Evolutionary conservation across 1,284 basidiomycete species (phyloP), one percentile per base, ranked within the genome.

Genomic region (Cryptococcus floricola): DNA sequence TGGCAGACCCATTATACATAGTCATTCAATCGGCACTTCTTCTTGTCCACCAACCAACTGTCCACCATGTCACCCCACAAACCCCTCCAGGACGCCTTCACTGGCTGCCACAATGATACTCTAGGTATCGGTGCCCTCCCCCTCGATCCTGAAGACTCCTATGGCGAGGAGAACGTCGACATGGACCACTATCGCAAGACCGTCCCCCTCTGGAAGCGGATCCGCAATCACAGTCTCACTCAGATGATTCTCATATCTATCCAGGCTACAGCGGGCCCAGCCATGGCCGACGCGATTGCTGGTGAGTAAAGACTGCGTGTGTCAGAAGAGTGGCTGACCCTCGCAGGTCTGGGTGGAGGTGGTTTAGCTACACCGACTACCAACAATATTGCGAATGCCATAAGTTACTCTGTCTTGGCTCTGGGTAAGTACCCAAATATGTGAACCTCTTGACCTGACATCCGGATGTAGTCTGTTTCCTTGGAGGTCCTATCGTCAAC

Each of bases 241-340:
- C 63, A 65, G 51, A 65, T 65, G 63, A 50, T 63, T n/a, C 43
- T 65, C 16, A 25, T 65, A 9, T 48, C 46, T 34, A 39, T 63
- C 8, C 61, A 61, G 23, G 59, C 61, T 1, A 59, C 59, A 41
- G 51, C 41, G 31, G 61, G 58, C 1, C 61, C 59, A 12, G 57
- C 61, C 9, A 62, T 62, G 61, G 41, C 61, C 7, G 61, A 63
- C 48, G 58, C 57, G 12, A 62, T 63, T 18, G 50, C 50, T 31
- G 31, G 31, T 34, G 31, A 34, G 31, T 34, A 10, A 34, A 10
- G 10, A 34, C 10, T 34, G 10, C 31, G 6, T 6, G 31, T 34
- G 31, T 34, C 6, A 5, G 7, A 10, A 6, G 10, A 34, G 31
- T 34, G 31, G 10, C 31, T 34, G 31, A 34, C 5, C 31, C 31